phyloP scores from a whole-genome alignment of 495 filamentous ascomycete genomes.

The Trichocladium uniseriatum region DNA sequence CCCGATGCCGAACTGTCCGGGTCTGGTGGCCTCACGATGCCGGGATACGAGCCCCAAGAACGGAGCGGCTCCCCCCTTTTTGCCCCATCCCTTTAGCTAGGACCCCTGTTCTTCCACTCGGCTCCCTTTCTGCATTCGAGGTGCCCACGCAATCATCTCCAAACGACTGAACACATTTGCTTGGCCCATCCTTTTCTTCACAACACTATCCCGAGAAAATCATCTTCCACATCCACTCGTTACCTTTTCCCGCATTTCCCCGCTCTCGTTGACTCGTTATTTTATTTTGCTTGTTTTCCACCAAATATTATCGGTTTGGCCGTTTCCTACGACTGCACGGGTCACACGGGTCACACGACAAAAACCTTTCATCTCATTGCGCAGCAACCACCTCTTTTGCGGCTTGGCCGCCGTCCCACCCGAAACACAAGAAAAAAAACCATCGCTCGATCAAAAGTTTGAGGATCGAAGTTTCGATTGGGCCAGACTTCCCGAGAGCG shows the following conservation, averaged over 20 bases:
- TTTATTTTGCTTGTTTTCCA: constrained; percentile 1
- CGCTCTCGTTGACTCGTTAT: constrained; percentile 7
- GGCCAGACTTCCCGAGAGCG: too few relatives aligned
- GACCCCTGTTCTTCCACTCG: not conserved
- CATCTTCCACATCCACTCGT: constrained; percentile 13
- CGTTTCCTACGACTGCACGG: not conserved
- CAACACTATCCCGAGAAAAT: not conserved
- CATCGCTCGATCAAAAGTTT: too few relatives aligned
- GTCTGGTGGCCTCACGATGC: not conserved
- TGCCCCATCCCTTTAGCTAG: not conserved
- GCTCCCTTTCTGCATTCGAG: not conserved
- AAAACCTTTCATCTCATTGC: constrained; percentile 7
- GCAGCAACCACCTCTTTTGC: not conserved
- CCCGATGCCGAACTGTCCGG: not conserved
- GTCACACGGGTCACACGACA: constrained; percentile 7
- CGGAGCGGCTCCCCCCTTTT: not conserved
- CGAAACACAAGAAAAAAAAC: too few relatives aligned
- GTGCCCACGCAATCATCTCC: not conserved
- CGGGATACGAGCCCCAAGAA: constrained; percentile 1
- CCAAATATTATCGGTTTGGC: not conserved
- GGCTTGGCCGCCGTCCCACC: not conserved
- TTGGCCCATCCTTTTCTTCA: constrained; percentile 2
- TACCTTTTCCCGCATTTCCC: constrained; percentile 11
- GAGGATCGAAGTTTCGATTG: too few relatives aligned
- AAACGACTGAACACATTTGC: not conserved